phyloP scores from a whole-genome alignment of 78 protist species.

The Dictyostelium brefeldianum region DNA sequence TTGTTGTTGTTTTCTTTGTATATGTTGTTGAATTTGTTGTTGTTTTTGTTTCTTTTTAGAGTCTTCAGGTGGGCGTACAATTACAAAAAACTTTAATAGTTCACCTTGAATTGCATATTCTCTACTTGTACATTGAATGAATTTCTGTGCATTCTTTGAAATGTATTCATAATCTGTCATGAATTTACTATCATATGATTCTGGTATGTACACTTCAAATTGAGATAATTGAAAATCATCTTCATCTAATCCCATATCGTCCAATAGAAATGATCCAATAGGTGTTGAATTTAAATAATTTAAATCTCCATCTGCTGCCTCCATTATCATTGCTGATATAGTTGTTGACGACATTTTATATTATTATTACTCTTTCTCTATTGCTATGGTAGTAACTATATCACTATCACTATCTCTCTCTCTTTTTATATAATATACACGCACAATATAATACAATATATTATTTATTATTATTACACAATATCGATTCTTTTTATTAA shows the following conservation, averaged over 20 bases:
- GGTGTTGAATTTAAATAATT: conserved; percentile 5
- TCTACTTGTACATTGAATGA: conserved; percentile 28
- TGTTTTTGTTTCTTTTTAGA: conserved; percentile 27
- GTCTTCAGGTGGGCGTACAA: conserved; percentile 45
- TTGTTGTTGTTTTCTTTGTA: conserved; percentile 23
- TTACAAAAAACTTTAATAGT: conserved; percentile 46
- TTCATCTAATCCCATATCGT: conserved; percentile 65
- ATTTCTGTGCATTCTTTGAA: conserved; percentile 28
- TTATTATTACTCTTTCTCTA: too few relatives aligned
- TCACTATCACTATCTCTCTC: too few relatives aligned
- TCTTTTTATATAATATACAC: too few relatives aligned
- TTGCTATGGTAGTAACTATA: too few relatives aligned
- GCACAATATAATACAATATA: too few relatives aligned
- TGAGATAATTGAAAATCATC: conserved; percentile 42
- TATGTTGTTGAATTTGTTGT: neutral
- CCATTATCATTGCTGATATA: conserved; percentile 42
- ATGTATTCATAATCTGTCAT: conserved; percentile 38
- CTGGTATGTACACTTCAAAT: conserved; percentile 61
- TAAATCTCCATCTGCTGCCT: conserved; percentile 8
- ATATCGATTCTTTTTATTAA: too few relatives aligned
- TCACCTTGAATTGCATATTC: conserved; percentile 70
- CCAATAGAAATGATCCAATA: conserved; percentile 10
- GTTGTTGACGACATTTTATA: conserved; percentile 38
- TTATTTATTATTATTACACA: too few relatives aligned
- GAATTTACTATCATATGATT: conserved; percentile 28